These are phyloP conservation scores for Flaveria trinervia DNA, from an alignment of 129 eudicot genomes.

Conservation along the genomic window DNA sequence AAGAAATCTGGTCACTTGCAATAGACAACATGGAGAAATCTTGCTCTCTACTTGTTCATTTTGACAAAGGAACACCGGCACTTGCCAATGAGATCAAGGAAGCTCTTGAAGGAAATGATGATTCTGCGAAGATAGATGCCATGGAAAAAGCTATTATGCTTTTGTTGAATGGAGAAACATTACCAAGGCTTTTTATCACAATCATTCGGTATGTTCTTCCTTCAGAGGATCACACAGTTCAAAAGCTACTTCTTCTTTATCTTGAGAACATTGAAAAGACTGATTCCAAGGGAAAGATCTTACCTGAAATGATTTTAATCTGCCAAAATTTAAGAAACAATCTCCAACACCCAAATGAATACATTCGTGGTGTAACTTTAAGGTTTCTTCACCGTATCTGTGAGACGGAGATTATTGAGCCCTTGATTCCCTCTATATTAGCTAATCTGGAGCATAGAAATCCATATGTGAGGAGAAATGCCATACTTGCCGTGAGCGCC, in stretches of 20 bases:
- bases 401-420: conserved; percentile 81
- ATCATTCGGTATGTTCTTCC: conserved; percentile 88
- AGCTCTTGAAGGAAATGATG: conserved; percentile 73
- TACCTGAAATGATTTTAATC: conserved; percentile 92
- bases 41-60: conserved; percentile 70
- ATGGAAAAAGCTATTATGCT: conserved; percentile 86
- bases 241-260: conserved; percentile 67
- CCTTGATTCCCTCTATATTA: conserved; percentile 79
- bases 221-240: conserved; percentile 82
- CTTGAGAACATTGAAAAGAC: conserved; percentile 84
- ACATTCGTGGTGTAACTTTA: conserved; percentile 83
- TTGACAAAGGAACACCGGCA: conserved; percentile 92
- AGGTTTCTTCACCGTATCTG: conserved; percentile 61
- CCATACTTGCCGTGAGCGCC: conserved; percentile 69
- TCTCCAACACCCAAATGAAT: conserved; percentile 89
- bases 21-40: conserved; percentile 75
- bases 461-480: conserved; percentile 42
- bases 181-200: conserved; percentile 7
- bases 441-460: conserved; percentile 82
- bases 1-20: conserved; percentile 19
- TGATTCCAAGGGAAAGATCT: conserved; percentile 62
- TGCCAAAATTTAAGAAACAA: conserved; percentile 88
- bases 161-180: conserved; percentile 78
- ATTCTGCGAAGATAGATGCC: conserved; percentile 71
- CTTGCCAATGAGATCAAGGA: conserved; percentile 87